phyloP scores from a whole-genome alignment of 2,329 filamentous ascomycete genomes.

The Pyrenochaeta sp. region DNA sequence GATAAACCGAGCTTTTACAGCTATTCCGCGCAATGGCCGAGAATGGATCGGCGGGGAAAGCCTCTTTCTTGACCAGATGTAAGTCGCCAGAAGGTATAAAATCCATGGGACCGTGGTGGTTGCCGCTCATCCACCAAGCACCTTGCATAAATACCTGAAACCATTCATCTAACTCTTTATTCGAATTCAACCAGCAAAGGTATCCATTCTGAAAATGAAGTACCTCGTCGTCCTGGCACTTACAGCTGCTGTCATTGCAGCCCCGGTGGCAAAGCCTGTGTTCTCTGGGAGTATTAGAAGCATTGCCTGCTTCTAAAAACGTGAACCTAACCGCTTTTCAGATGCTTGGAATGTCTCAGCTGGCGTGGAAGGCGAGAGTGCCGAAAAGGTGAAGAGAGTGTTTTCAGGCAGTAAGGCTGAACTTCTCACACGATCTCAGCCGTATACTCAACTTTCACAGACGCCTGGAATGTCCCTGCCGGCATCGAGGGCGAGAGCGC shows the following conservation, averaged over 20 bases:
- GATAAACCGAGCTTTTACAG: no score
- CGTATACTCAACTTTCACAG: not conserved
- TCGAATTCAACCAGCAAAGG: no score
- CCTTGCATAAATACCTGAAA: not conserved
- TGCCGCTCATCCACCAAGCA: no score
- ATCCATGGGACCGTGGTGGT: not conserved
- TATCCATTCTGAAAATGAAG: not conserved
- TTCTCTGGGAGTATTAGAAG: not conserved
- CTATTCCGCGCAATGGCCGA: no score
- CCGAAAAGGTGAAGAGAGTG: not conserved
- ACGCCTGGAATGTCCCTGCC: not conserved
- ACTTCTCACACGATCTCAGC: not conserved
- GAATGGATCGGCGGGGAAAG: no score
- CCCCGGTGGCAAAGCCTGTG: not conserved
- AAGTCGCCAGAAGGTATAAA: not conserved
- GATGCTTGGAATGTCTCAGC: not conserved
- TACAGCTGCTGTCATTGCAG: not conserved
- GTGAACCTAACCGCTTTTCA: not conserved
- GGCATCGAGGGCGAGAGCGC: not conserved
- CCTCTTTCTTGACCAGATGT: no score
- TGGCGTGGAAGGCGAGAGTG: not conserved
- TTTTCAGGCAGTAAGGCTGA: not conserved
- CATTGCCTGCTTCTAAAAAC: no score
- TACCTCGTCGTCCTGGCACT: slow-evolving; percentile 2
- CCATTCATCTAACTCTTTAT: no score